Evolutionary conservation across 2,329 filamentous ascomycete species (phyloP).

Genomic region (Venturia oleaginea): DNA sequence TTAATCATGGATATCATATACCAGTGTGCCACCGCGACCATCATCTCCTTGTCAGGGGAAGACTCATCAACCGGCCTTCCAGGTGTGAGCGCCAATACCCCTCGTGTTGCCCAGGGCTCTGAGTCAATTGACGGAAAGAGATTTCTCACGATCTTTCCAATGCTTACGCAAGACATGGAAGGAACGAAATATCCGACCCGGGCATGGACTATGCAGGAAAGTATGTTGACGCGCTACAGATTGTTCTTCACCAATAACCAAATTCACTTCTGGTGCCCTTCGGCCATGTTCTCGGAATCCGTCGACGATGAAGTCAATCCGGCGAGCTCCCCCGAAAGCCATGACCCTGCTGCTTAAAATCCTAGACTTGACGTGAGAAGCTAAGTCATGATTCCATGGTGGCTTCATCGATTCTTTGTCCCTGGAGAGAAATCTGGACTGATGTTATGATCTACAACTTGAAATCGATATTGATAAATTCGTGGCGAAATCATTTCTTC

Average conservation of each 20-base stretch:
- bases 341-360: neutral
- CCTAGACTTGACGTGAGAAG: neutral
- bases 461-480: no score
- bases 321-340: neutral
- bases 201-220: constrained; percentile 12
- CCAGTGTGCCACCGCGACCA: constrained; percentile 1
- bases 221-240: neutral
- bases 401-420: no score
- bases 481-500: no score
- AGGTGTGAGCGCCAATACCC: neutral
- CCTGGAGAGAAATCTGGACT: no score
- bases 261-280: constrained; percentile 4
- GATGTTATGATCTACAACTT: no score
- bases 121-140: neutral
- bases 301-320: constrained; percentile 6
- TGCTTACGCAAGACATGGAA: neutral
- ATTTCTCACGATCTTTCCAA: neutral
- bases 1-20: constrained; percentile 11
- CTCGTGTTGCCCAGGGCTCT: neutral
- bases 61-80: constrained; percentile 1
- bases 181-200: neutral
- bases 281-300: constrained; percentile 1
- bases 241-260: constrained; percentile 8
- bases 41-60: neutral
- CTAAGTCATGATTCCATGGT: neutral